phyloP scores from a whole-genome alignment of 306 rosid genomes.

The Trifolium pratense region DNA sequence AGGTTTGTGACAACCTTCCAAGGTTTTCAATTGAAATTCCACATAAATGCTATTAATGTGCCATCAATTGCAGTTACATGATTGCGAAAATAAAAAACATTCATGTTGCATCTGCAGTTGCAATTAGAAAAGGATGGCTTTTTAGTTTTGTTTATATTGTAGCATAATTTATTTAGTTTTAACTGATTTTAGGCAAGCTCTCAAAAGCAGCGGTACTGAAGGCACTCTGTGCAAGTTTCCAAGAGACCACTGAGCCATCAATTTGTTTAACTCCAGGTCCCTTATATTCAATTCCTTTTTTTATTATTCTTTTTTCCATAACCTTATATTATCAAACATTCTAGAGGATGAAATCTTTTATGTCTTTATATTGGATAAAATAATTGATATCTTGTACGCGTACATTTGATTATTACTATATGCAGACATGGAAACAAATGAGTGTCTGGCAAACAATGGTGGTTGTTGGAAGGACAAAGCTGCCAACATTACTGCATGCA shows the following conservation, averaged over 20 bases:
- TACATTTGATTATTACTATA: constrained; percentile 15
- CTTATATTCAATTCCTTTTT: constrained; percentile 22
- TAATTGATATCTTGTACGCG: background rate
- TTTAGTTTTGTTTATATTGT: background rate
- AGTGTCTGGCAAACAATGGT: constrained; percentile 85
- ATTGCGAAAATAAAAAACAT: background rate
- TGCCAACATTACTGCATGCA: constrained; percentile 87
- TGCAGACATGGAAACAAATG: constrained; percentile 86
- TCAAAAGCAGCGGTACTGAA: constrained; percentile 86
- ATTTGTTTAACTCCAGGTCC: constrained; percentile 88
- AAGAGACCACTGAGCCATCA: constrained; percentile 92
- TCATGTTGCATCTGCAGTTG: background rate
- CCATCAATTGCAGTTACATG: background rate
- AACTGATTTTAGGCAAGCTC: constrained; percentile 66
- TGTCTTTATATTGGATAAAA: constrained; percentile 14
- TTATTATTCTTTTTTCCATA: background rate
- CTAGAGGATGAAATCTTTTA: background rate
- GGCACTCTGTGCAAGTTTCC: constrained; percentile 89
- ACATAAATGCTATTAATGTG: background rate
- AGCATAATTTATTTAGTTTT: background rate
- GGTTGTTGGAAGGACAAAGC: constrained; percentile 93
- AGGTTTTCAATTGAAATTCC: background rate
- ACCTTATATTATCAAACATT: background rate
- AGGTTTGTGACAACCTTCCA: constrained; percentile 57
- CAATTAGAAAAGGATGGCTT: background rate